A percentile compares a stretch with the other conserved stretches of the same genome.
phyloP scores from a whole-genome alignment of 768 basidiomycete genomes.

The Dendrothele bispora region DNA sequence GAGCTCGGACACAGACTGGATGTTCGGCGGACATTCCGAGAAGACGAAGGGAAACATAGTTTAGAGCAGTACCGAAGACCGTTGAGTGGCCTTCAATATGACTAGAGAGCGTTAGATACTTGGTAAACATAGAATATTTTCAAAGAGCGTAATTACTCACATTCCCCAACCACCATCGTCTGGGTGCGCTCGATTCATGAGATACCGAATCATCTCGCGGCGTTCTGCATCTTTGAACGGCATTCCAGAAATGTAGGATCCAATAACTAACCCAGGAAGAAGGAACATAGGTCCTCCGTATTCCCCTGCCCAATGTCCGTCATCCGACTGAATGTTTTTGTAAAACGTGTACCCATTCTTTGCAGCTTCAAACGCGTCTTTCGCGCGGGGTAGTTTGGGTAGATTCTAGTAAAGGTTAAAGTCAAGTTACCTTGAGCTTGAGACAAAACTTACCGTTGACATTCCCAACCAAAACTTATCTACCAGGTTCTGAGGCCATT shows the following conservation, averaged over 20 bases:
- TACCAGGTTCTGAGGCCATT: constrained; percentile 55
- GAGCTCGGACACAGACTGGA: constrained; percentile 78
- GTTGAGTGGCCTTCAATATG: constrained; percentile 94
- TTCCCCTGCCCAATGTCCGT: constrained; percentile 95
- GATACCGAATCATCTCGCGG: constrained; percentile 87
- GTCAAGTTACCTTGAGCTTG: neutral
- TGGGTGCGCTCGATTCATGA: constrained; percentile 76
- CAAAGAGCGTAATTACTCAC: constrained; percentile 45
- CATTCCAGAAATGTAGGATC: constrained; percentile 88
- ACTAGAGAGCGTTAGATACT: constrained; percentile 42
- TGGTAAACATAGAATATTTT: neutral
- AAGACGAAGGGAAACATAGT: constrained; percentile 84
- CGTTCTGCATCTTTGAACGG: constrained; percentile 78
- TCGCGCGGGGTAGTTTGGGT: constrained; percentile 61
- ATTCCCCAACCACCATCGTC: constrained; percentile 97
- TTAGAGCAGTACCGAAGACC: constrained; percentile 91
- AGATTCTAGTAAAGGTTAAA: constrained; percentile 42
- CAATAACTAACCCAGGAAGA: constrained; percentile 88
- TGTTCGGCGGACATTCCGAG: constrained; percentile 86
- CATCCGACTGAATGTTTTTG: constrained; percentile 83
- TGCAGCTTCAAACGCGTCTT: constrained; percentile 74
- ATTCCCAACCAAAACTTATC: constrained; percentile 73
- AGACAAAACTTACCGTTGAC: constrained; percentile 40
- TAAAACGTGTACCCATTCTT: constrained; percentile 88
- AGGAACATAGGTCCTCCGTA: constrained; percentile 93